phyloP scores from a whole-genome alignment of 768 basidiomycete genomes.

The Cystobasidium tubakii region DNA sequence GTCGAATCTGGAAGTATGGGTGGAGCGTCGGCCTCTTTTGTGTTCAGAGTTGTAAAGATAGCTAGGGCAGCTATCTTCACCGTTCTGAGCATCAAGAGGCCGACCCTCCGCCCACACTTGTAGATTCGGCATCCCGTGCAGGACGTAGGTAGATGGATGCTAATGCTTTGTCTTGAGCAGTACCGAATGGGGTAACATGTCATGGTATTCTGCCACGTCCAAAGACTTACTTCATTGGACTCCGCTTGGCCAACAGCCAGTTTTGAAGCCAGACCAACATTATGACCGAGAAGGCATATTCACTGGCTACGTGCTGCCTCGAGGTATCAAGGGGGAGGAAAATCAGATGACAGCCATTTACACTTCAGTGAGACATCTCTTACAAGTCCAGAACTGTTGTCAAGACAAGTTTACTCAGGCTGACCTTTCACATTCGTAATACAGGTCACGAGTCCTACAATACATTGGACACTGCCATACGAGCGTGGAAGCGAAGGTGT shows the following conservation, averaged over 20 bases:
- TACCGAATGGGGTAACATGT: conserved; percentile 13
- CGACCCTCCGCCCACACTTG: no score
- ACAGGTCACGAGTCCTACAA: not conserved
- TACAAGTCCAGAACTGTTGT: no score
- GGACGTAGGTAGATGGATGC: not conserved
- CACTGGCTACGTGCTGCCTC: not conserved
- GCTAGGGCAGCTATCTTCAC: no score
- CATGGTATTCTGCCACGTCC: not conserved
- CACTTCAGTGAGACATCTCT: not conserved
- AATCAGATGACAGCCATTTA: not conserved
- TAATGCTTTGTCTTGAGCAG: not conserved
- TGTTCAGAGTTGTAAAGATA: no score
- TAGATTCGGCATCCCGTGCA: not conserved
- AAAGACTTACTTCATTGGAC: not conserved
- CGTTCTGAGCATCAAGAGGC: no score
- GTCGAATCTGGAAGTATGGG: no score
- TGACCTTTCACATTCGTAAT: not conserved
- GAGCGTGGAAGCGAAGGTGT: not conserved
- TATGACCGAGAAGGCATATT: conserved; percentile 3
- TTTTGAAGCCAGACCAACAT: not conserved
- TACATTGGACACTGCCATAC: conserved; percentile 7
- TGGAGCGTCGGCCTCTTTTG: no score
- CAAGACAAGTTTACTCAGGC: no score
- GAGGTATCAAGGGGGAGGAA: not conserved
- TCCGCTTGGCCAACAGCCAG: not conserved